Evolutionary conservation across 495 filamentous ascomycete genomes (phyloP).

Genomic region (Chaetomium fimeti): DNA sequence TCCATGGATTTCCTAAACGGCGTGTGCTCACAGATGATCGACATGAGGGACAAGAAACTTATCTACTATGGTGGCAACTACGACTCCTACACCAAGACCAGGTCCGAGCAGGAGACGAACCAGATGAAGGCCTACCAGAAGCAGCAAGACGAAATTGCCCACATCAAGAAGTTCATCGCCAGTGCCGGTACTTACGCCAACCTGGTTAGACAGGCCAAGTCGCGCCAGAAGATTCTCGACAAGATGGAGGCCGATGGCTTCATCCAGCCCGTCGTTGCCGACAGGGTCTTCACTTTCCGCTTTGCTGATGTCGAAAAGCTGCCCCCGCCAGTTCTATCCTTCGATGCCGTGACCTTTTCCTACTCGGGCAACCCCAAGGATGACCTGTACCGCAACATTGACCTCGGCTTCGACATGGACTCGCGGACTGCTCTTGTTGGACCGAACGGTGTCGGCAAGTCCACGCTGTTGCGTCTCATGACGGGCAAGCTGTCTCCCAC

Average conservation of each 20-base stretch:
- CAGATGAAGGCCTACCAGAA: slow-evolving; percentile 98
- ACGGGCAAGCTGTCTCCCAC: slow-evolving; percentile 92
- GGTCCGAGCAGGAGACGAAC: slow-evolving; percentile 91
- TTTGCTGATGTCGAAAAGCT: slow-evolving; percentile 99
- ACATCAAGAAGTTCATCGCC: slow-evolving; percentile 99
- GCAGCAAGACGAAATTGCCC: slow-evolving; percentile 97
- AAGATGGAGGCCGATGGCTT: slow-evolving; percentile 99
- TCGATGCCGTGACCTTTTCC: slow-evolving; percentile 96
- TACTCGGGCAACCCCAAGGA: slow-evolving; percentile 88
- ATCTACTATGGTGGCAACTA: slow-evolving; percentile 99
- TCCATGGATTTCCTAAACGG: slow-evolving; percentile 99
- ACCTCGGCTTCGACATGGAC: slow-evolving; percentile 99
- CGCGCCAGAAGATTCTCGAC: slow-evolving; percentile 98
- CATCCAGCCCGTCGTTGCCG: slow-evolving; percentile 82
- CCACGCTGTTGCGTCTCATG: slow-evolving; percentile 96
- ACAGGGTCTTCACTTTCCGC: slow-evolving; percentile 95
- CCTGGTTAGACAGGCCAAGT: slow-evolving; percentile 97
- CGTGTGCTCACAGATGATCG: slow-evolving; percentile 98
- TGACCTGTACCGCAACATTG: slow-evolving; percentile 92
- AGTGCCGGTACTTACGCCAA: slow-evolving; percentile 99
- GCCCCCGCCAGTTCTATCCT: slow-evolving; percentile 90
- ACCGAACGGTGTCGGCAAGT: slow-evolving; percentile 99
- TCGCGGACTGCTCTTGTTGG: slow-evolving; percentile 94
- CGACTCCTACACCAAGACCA: slow-evolving; percentile 96
- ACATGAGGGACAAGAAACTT: slow-evolving; percentile 88